Base-by-base conservation (phyloP, 1,139 yeast genomes). In the Candida sojae region DNA sequence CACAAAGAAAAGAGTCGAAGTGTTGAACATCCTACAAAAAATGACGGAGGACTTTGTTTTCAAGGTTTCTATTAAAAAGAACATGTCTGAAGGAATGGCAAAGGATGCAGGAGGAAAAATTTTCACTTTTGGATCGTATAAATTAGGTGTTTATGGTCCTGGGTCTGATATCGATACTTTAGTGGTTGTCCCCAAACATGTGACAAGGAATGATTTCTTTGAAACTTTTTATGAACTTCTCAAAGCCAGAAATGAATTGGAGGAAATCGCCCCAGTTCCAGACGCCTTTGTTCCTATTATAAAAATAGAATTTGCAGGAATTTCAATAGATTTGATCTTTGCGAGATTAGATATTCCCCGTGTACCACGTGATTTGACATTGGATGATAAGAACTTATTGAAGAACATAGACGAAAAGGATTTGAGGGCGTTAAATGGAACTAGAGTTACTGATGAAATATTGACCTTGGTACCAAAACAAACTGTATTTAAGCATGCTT, bases 1-100 rank as follows among this genome's bases (percentile, higher is more conserved):
- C 46, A 88, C 97, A 0, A 82, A 76, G 56, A 88, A 84, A 60
- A 77, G 99, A 59, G 88, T 83, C 1, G 84, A 86, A 55, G 95
- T 89, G 12, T 75, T 95, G 34, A 75, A 78, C 40, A 70, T 78
- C 4, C 66, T 93, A 50, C 98, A 93, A 63, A 78, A 80, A 54
- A 62, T 93, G 60, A 80, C 87, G 0, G 80, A 85, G 57, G 89
- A 87, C 54, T 92, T 93, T 67, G 99, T 93, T 1, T 87, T 82
- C 59, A 79, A 71, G 8, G 97, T 91, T 8, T 87, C 96, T 2
- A 75, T 80, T 53, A 82, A 77, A 51, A 89, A 87, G 62, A 91
- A 93, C 62, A 91, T 93, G 97, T 83, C 93, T 31, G 98, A 93
- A 52, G 97, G 97, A 5, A 91, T 93, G 97, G 97, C 99, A 0